Evolutionary conservation across 2,329 filamentous ascomycete genomes (phyloP).

Genomic region (Metarhizium rileyi): DNA sequence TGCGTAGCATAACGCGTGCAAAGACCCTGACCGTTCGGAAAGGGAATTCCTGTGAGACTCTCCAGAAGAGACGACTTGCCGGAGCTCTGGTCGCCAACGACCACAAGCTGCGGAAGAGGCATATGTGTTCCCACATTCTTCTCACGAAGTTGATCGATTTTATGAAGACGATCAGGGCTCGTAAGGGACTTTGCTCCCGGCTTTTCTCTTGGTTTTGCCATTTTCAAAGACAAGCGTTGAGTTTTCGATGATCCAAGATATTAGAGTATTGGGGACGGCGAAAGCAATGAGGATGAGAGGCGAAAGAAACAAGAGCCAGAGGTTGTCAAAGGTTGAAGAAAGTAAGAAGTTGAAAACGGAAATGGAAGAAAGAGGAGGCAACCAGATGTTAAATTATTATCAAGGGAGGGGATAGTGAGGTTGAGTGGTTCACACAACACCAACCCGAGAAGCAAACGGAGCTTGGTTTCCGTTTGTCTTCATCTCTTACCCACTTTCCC

Average conservation of each 20-base stretch:
- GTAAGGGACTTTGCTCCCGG: neutral
- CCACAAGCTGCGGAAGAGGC: conserved; percentile 53
- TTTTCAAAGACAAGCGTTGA: neutral
- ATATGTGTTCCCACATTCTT: conserved; percentile 27
- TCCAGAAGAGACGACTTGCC: conserved; percentile 81
- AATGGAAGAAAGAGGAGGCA: neutral
- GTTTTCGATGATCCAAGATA: too few species aligned
- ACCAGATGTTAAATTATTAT: neutral
- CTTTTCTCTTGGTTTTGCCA: neutral
- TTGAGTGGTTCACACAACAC: neutral
- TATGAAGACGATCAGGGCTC: conserved; percentile 9
- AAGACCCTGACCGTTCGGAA: conserved; percentile 33
- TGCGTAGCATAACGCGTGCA: conserved; percentile 39
- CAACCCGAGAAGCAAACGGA: neutral
- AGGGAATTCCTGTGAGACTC: conserved; percentile 41
- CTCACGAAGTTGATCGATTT: conserved; percentile 33
- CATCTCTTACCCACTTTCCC: neutral
- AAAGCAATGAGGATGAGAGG: too few species aligned
- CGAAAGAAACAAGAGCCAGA: too few species aligned
- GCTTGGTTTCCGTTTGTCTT: neutral
- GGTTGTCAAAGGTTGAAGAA: too few species aligned
- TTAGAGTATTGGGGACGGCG: too few species aligned
- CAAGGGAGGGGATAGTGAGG: neutral
- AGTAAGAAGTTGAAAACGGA: too few species aligned
- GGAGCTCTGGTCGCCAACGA: conserved; percentile 77